Evolutionary conservation across 2,329 filamentous ascomycete species (phyloP).

Genomic region (Pseudocercospora eumusae): DNA sequence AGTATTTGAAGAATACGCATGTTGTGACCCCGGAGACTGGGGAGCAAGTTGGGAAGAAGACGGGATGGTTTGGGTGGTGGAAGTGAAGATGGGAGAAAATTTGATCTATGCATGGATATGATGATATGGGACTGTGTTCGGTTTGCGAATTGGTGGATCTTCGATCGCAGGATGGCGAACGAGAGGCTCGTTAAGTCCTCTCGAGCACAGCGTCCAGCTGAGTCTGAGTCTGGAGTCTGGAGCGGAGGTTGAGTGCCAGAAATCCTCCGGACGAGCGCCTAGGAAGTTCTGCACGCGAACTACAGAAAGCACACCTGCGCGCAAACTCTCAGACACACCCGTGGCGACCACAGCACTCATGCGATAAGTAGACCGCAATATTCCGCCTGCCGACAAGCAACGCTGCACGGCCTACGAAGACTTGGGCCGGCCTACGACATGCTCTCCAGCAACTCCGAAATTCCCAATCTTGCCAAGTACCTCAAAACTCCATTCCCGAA

Average conservation of each 20-base stretch:
- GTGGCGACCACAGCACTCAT: neutral
- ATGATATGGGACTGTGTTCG: neutral
- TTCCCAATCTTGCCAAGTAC: neutral
- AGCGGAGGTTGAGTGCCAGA: neutral
- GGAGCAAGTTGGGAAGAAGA: slow-evolving; percentile 11
- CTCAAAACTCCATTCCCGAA: neutral
- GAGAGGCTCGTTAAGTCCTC: neutral
- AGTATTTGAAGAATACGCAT: slow-evolving; percentile 14
- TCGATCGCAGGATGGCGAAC: neutral
- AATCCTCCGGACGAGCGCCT: neutral
- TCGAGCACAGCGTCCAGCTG: neutral
- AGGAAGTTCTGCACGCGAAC: neutral
- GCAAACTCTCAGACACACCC: neutral
- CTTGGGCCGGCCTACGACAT: too few relatives aligned
- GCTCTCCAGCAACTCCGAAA: neutral
- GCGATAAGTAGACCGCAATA: neutral
- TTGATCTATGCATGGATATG: neutral
- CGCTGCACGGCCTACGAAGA: too few relatives aligned
- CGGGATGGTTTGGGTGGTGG: slow-evolving; percentile 20
- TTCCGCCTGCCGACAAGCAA: neutral
- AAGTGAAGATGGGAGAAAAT: slow-evolving; percentile 9
- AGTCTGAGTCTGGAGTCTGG: too few relatives aligned
- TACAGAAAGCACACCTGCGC: neutral
- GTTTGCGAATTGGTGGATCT: neutral
- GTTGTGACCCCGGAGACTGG: neutral